Evolutionary conservation across 257 asterid species (phyloP).

Genomic region (Fraxinus pennsylvanica): DNA sequence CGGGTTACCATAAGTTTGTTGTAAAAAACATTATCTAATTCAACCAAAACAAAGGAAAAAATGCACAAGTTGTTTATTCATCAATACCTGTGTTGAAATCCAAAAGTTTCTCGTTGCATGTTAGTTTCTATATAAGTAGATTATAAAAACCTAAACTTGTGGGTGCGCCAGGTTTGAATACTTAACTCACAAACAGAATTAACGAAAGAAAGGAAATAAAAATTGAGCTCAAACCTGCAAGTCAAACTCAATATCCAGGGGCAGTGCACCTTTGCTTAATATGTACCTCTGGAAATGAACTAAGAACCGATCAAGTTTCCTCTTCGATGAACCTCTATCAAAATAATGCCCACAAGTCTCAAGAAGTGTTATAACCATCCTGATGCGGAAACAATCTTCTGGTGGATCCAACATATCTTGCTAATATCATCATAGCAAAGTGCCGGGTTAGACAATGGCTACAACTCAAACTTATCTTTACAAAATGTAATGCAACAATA

Average conservation of each 20-base stretch:
- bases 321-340: conserved; percentile 94
- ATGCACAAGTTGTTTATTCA: background rate
- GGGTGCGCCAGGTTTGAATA: background rate
- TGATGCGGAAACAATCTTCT: conserved; percentile 93
- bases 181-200: background rate
- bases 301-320: conserved; percentile 95
- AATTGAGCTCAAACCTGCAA: conserved; percentile 70
- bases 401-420: conserved; percentile 95
- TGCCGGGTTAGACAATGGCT: conserved; percentile 26
- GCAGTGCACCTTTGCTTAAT: conserved; percentile 76
- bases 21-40: background rate
- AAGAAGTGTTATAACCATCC: conserved; percentile 91
- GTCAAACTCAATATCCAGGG: conserved; percentile 95
- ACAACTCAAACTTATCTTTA: background rate
- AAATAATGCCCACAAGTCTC: conserved; percentile 99
- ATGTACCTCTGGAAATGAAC: conserved; percentile 92
- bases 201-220: background rate
- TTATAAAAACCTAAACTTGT: background rate
- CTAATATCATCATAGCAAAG: conserved; percentile 47
- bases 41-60: background rate
- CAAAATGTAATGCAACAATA: background rate
- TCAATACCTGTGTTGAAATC: background rate
- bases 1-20: background rate
- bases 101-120: background rate
- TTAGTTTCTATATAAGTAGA: background rate